Evolutionary conservation across 176 grass and related monocot genomes (phyloP), one percentile per base, ranked within the genome.

Genomic region (Aegilops speltoides): DNA sequence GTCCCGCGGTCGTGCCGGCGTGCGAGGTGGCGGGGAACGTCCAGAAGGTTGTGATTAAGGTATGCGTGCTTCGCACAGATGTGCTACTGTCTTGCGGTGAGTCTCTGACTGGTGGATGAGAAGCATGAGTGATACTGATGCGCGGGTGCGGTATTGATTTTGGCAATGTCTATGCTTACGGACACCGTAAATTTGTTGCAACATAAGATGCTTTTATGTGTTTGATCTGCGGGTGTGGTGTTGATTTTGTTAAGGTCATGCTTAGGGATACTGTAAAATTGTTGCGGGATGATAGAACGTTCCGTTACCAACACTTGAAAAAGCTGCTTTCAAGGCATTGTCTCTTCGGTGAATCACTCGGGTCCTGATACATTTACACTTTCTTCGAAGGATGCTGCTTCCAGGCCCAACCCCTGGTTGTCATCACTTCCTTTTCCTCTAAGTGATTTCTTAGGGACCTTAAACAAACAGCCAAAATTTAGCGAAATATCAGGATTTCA

Each of bases 1-100:
- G 38, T 6, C 95, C 95, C 19, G 78, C 89, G 28, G 89, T 90
- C 3, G 48, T 92, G 15, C 93, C 93, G 20, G 43, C 19, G 25
- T 98, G 48, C 79, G 78, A 91, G 73, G 76, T 87, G 29, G 52
- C 11, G 4, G 57, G 59, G 25, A 84, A 76, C 5, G 81, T 86
- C 8, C 96, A 98, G 89, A 94, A 78, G 74, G 91, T 98, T 37
- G 37, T 81, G 43, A 76, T 98, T 50, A 89, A 95, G 96, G 96
- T 98, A 86, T 52, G 68, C 41, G 68, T 71, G 68, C 0, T 5
- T 28, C 3, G 38, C n/a, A 24, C 70, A 16, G 14, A 50, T 43
- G 73, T 46, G 72, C 23, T 76, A 72, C 7, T 74, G 34, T 28
- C 52, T 77, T 74, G 36, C 28, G 25, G 79, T 7, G 38, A 26